phyloP scores from a whole-genome alignment of 768 basidiomycete genomes.

The Suillus cothurnatus region DNA sequence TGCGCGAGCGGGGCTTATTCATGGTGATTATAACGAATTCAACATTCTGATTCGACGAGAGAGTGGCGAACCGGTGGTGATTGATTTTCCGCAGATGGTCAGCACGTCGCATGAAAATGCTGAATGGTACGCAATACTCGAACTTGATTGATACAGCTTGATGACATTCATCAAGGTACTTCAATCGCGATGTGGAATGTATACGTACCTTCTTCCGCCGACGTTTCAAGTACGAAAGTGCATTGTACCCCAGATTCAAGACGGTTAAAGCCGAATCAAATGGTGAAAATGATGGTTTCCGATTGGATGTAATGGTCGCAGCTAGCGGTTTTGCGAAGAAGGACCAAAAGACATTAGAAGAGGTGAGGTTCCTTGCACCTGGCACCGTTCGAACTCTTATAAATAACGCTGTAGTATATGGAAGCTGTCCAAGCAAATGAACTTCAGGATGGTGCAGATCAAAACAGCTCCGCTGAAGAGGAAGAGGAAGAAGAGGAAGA shows the following conservation, averaged over 20 bases:
- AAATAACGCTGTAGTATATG: slow-evolving; percentile 59
- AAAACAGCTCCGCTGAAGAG: slow-evolving; percentile 33
- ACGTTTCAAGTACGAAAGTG: slow-evolving; percentile 91
- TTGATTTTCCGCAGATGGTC: slow-evolving; percentile 99
- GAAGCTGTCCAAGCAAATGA: slow-evolving; percentile 48
- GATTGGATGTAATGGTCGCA: slow-evolving; percentile 87
- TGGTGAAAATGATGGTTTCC: slow-evolving; percentile 55
- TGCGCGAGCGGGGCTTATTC: slow-evolving; percentile 92
- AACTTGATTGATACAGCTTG: slow-evolving; percentile 16
- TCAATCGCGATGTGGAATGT: slow-evolving; percentile 97
- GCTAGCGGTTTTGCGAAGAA: slow-evolving; percentile 92
- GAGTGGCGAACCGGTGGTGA: slow-evolving; percentile 78
- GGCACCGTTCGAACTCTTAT: slow-evolving; percentile 18
- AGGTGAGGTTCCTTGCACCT: slow-evolving; percentile 53
- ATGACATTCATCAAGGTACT: slow-evolving; percentile 69
- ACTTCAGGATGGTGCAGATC: slow-evolving; percentile 29
- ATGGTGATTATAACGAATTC: slow-evolving; percentile 99
- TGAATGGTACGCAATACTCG: slow-evolving; percentile 68
- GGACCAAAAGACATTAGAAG: slow-evolving; percentile 80
- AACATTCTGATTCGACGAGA: slow-evolving; percentile 92
- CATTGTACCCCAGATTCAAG: slow-evolving; percentile 84
- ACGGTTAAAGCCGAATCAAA: slow-evolving; percentile 32
- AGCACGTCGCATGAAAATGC: slow-evolving; percentile 96
- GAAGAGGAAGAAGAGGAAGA: slow-evolving; percentile 26
- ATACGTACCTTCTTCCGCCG: slow-evolving; percentile 91